A percentile compares a stretch with the other conserved stretches of the same genome.
Conservation (phyloP, 2,329 filamentous ascomycete species). For the Paracoccidioides brasiliensis region DNA sequence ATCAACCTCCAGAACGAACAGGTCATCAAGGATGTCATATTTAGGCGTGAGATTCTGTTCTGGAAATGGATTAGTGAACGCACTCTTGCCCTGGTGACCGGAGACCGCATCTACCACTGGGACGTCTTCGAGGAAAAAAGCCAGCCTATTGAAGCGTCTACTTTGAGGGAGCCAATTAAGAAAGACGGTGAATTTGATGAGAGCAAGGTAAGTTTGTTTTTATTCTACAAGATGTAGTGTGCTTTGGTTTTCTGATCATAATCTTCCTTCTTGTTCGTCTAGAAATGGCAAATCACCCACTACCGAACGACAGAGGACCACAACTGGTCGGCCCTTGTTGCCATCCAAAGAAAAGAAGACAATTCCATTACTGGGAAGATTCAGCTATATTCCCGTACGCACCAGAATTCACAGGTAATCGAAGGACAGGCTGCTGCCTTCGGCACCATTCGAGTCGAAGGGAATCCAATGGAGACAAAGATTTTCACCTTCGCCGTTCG, state of each 20-base stretch:
- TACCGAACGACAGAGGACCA: slow-evolving; percentile 91
- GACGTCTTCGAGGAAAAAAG: slow-evolving; percentile 73
- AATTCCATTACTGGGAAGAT: slow-evolving; percentile 75
- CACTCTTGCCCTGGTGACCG: slow-evolving; percentile 79
- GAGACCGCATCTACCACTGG: slow-evolving; percentile 90
- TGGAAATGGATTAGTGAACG: slow-evolving; percentile 98
- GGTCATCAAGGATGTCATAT: slow-evolving; percentile 91
- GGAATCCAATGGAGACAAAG: slow-evolving; percentile 80
- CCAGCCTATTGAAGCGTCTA: slow-evolving; percentile 73
- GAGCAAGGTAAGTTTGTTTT: slow-evolving; percentile 44
- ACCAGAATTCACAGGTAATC: slow-evolving; percentile 93
- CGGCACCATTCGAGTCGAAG: slow-evolving; percentile 76
- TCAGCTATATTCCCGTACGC: slow-evolving; percentile 93
- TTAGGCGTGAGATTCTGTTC: slow-evolving; percentile 95
- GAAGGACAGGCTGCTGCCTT: slow-evolving; percentile 96
- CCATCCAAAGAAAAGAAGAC: slow-evolving; percentile 74
- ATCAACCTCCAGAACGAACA: slow-evolving; percentile 88
- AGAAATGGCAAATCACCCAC: slow-evolving; percentile 76
- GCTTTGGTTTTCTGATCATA: background rate
- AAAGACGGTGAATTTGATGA: background rate
- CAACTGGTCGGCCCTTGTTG: slow-evolving; percentile 97
- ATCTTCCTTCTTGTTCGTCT: background rate
- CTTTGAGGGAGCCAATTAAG: slow-evolving; percentile 73
- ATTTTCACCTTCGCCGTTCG: slow-evolving; percentile 95
- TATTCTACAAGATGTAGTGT: background rate